Evolutionary conservation across 495 filamentous ascomycete species (phyloP).

Genomic region (Peziza echinospora): DNA sequence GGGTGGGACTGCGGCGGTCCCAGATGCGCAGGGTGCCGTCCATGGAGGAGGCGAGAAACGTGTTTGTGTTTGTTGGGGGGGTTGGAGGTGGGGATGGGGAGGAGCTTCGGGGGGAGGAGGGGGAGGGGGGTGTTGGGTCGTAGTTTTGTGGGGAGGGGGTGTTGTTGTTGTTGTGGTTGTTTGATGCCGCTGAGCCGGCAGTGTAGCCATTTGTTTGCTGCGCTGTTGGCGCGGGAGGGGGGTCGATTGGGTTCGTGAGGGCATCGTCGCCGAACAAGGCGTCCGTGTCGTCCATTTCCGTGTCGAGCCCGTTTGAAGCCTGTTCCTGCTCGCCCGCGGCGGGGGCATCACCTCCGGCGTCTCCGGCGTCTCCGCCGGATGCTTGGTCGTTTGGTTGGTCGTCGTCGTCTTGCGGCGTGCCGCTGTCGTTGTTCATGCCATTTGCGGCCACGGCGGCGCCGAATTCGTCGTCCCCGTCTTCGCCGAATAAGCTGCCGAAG

Average conservation of each 20-base stretch:
- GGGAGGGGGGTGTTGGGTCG: not conserved
- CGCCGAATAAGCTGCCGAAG: conserved; percentile 37
- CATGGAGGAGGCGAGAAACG: conserved; percentile 68
- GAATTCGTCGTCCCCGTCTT: conserved; percentile 25
- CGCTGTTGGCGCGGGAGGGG: not conserved
- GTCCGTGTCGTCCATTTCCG: not conserved
- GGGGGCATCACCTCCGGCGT: not conserved
- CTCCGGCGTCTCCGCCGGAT: not conserved
- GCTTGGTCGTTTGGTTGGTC: no score
- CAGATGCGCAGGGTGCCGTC: conserved; percentile 79
- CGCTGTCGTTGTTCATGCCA: not conserved
- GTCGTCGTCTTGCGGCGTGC: no score
- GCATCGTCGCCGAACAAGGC: not conserved
- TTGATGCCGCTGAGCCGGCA: not conserved
- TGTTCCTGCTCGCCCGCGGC: not conserved
- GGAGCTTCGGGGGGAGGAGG: not conserved
- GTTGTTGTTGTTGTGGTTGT: not conserved
- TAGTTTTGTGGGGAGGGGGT: not conserved
- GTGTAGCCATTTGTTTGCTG: not conserved
- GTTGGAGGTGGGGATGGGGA: conserved; percentile 1
- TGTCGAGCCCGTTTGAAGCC: not conserved
- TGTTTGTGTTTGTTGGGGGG: conserved; percentile 23
- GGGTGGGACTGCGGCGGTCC: conserved; percentile 59
- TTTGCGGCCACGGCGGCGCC: not conserved
- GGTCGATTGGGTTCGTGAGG: not conserved